Percentiles rank a stretch among this genome's conserved stretches.
phyloP scores from a whole-genome alignment of 768 basidiomycete species.

The Sutorius australiensis region DNA sequence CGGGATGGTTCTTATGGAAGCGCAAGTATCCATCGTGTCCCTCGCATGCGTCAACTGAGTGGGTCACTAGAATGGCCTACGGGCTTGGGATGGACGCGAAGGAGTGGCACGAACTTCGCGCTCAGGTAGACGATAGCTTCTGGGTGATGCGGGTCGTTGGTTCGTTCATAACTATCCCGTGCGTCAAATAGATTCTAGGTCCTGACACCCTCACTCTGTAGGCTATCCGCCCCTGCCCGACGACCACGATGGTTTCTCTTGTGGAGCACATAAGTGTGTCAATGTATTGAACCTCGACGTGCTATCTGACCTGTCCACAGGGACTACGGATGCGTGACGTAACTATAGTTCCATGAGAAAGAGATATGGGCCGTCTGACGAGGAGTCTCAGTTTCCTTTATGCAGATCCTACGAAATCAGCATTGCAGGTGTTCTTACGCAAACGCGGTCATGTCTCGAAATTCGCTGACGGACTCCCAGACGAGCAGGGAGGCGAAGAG shows the following conservation, averaged over 20 bases:
- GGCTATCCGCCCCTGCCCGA: slow-evolving; percentile 86
- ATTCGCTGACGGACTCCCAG: slow-evolving; percentile 37
- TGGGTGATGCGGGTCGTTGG: slow-evolving; percentile 89
- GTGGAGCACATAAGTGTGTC: slow-evolving; percentile 81
- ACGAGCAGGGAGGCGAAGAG: slow-evolving; percentile 52
- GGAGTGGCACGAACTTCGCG: slow-evolving; percentile 68
- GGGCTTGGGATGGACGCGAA: slow-evolving; percentile 69
- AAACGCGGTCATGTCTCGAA: slow-evolving; percentile 34
- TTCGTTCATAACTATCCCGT: slow-evolving; percentile 20
- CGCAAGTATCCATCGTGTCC: slow-evolving; percentile 44
- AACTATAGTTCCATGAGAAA: slow-evolving; percentile 19
- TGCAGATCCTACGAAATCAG: slow-evolving; percentile 74
- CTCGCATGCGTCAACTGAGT: neutral
- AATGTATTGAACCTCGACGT: neutral
- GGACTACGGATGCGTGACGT: slow-evolving; percentile 92
- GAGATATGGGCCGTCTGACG: slow-evolving; percentile 4
- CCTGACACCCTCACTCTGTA: slow-evolving; percentile 23
- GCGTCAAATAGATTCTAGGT: neutral
- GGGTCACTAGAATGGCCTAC: slow-evolving; percentile 61
- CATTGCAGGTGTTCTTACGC: slow-evolving; percentile 76
- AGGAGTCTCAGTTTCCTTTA: slow-evolving; percentile 67
- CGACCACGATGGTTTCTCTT: slow-evolving; percentile 79
- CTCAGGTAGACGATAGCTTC: slow-evolving; percentile 77
- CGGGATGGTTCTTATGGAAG: slow-evolving; percentile 82
- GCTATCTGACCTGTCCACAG: slow-evolving; percentile 34